A percentile compares a stretch with the other conserved stretches of the same genome.
Conservation (phyloP, 176 grass and related monocot species). For the Chrysopogon serrulatus region DNA sequence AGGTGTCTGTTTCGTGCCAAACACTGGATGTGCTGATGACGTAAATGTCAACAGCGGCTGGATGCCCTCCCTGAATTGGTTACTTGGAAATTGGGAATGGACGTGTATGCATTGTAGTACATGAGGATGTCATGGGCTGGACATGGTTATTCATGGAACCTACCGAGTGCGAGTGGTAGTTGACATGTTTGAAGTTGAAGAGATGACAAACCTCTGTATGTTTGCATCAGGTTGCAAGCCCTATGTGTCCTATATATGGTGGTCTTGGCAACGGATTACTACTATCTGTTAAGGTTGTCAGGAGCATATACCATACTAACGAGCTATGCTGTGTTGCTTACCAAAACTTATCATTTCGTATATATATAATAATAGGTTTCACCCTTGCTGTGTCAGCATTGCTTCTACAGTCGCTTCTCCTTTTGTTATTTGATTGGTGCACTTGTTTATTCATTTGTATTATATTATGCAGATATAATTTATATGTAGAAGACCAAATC, state of each 20-base stretch:
- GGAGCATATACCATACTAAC: background rate
- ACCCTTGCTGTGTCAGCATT: background rate
- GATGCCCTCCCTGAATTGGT: background rate
- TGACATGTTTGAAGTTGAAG: background rate
- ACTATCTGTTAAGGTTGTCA: background rate
- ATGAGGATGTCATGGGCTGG: too few relatives aligned
- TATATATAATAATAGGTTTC: too few relatives aligned
- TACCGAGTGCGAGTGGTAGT: background rate
- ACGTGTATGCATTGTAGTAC: too few relatives aligned
- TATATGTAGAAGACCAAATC: background rate
- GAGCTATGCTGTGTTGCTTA: too few relatives aligned
- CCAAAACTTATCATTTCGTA: too few relatives aligned
- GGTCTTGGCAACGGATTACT: background rate
- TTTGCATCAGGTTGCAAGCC: background rate
- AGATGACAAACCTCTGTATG: background rate
- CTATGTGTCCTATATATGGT: too few relatives aligned
- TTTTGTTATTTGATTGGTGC: background rate
- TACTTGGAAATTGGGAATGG: background rate
- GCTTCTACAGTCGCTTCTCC: background rate
- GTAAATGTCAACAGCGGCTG: background rate
- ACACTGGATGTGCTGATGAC: background rate
- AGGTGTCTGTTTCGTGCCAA: background rate
- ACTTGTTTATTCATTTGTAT: too few relatives aligned
- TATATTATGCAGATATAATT: background rate
- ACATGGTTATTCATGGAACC: too few relatives aligned